These are phyloP conservation scores for Epipyxis sp. DNA, from an alignment of 108 stramenopile genomes.

Conservation along the genomic window DNA sequence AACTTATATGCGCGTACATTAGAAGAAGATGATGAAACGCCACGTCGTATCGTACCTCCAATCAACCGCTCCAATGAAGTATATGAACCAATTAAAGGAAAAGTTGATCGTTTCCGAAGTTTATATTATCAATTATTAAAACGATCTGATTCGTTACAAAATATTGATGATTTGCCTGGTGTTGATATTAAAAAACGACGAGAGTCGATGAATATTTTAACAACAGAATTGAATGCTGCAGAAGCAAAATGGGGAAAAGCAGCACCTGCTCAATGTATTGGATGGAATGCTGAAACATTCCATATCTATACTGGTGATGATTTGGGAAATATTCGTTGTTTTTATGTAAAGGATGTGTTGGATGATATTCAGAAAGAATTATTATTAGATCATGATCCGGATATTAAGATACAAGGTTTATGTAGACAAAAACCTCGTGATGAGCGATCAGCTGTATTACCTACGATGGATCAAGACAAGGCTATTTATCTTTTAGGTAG, in stretches of 20 bases:
- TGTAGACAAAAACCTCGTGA: background rate
- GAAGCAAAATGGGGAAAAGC: conserved; percentile 18
- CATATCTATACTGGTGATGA: conserved; percentile 27
- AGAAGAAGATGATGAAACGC: conserved; percentile 9
- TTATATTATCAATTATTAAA: too few species aligned
- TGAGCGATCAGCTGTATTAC: background rate
- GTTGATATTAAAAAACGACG: background rate
- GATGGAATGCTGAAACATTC: background rate
- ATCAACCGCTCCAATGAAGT: background rate
- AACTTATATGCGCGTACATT: background rate
- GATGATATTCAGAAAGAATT: background rate
- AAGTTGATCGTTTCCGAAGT: too few species aligned
- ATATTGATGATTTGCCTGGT: background rate
- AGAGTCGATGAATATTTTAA: background rate
- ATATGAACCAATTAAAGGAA: background rate
- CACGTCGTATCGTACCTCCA: background rate
- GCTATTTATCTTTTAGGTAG: background rate
- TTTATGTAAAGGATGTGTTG: conserved; percentile 17
- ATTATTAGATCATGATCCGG: background rate
- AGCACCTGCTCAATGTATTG: conserved; percentile 4
- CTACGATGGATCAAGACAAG: background rate
- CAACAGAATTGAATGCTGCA: background rate
- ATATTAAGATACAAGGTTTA: background rate
- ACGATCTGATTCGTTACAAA: background rate
- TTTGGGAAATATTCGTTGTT: conserved; percentile 20